These are phyloP conservation scores for Alternaria triticimaculans DNA, from an alignment of 2,329 filamentous ascomycete species.

Conservation along the genomic window DNA sequence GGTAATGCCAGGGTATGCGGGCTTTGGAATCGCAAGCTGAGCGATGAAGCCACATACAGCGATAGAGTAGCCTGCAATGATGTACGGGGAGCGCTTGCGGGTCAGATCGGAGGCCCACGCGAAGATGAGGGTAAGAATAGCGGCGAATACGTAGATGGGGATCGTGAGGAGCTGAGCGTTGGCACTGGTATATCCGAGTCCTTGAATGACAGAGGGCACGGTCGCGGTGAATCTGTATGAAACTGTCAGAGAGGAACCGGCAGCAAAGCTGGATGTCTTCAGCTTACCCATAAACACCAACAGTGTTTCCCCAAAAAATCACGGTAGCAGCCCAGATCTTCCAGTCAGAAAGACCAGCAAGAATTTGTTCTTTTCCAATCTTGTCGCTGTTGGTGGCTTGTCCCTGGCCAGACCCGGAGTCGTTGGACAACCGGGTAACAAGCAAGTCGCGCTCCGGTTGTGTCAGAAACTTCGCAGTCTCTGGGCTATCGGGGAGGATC, in stretches of 20 bases:
- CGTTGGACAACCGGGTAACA: slow-evolving; percentile 38
- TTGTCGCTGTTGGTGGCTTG: slow-evolving; percentile 58
- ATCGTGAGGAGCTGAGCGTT: slow-evolving; percentile 53
- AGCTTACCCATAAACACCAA: slow-evolving; percentile 44
- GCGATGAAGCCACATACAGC: slow-evolving; percentile 63
- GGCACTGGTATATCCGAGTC: slow-evolving; percentile 51
- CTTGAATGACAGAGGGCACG: slow-evolving; percentile 51
- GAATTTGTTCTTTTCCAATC: slow-evolving; percentile 55
- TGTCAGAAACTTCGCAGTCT: slow-evolving; percentile 48
- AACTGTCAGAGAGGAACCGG: slow-evolving; percentile 28
- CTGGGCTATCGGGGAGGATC: slow-evolving; percentile 58
- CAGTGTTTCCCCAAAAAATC: slow-evolving; percentile 51
- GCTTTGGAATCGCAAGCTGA: slow-evolving; percentile 54
- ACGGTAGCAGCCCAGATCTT: slow-evolving; percentile 43
- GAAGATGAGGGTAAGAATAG: slow-evolving; percentile 49
- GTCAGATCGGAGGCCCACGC: slow-evolving; percentile 60
- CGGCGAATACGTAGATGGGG: slow-evolving; percentile 52
- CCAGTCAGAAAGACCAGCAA: slow-evolving; percentile 55
- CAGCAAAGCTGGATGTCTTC: neutral
- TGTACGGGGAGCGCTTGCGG: slow-evolving; percentile 62
- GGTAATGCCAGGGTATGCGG: slow-evolving; percentile 53
- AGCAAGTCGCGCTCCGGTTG: slow-evolving; percentile 44
- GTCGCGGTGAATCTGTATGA: slow-evolving; percentile 36
- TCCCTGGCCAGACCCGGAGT: slow-evolving; percentile 57
- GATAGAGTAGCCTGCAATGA: slow-evolving; percentile 58